phyloP scores from a whole-genome alignment of 331 rosid species.

The Ulmus americana region DNA sequence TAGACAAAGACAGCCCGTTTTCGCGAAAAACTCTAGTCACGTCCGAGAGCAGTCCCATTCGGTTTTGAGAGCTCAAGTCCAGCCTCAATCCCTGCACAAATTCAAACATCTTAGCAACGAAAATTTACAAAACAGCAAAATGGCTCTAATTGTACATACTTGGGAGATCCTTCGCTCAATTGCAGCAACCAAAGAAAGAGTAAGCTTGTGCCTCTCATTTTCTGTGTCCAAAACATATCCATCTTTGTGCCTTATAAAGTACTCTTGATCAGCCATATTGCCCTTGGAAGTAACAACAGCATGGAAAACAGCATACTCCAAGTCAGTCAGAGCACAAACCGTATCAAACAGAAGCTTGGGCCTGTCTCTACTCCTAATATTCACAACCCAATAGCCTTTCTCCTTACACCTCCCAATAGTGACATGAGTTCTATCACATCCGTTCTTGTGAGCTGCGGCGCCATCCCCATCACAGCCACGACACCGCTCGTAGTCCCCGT shows the following conservation, averaged over 20 bases:
- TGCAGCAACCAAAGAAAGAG: constrained; percentile 60
- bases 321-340: constrained; percentile 61
- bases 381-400: constrained; percentile 63
- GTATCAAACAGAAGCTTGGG: constrained; percentile 80
- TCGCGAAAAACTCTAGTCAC: constrained; percentile 60
- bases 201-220: constrained; percentile 48
- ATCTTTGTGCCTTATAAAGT: constrained; percentile 39
- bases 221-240: constrained; percentile 34
- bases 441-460: constrained; percentile 39
- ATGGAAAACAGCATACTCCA: constrained; percentile 74
- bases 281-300: constrained; percentile 64
- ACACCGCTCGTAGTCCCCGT: constrained; percentile 57
- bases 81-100: constrained; percentile 56
- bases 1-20: constrained; percentile 60
- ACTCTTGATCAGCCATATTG: constrained; percentile 74
- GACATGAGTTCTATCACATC: constrained; percentile 66
- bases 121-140: background rate
- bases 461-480: constrained; percentile 37
- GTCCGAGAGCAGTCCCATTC: constrained; percentile 58
- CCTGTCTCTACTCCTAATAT: constrained; percentile 57
- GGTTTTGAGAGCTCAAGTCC: constrained; percentile 45
- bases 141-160: constrained; percentile 28
- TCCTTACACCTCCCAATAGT: constrained; percentile 48
- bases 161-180: constrained; percentile 74
- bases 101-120: background rate